These are phyloP conservation scores for Plasmodium coatneyi DNA, from an alignment of 169 alveolate genomes.

Conservation along the genomic window DNA sequence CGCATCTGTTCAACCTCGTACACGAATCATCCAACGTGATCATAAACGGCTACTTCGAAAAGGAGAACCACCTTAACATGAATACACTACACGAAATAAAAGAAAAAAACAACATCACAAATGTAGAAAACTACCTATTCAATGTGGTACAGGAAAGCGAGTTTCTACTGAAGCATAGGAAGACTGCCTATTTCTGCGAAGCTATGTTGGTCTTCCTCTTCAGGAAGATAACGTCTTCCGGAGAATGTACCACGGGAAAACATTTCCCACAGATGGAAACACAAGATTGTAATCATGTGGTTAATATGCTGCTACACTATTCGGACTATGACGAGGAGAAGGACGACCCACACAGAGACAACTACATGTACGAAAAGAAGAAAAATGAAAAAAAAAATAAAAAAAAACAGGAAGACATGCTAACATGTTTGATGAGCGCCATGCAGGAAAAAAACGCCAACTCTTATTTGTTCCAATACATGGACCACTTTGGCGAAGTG, in stretches of 20 bases:
- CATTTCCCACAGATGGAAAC: not conserved
- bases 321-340: not conserved
- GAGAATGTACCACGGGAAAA: not conserved
- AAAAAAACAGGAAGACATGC: not conserved
- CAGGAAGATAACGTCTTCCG: slow-evolving; percentile 6
- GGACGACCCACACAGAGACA: not conserved
- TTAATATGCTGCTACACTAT: slow-evolving; percentile 31
- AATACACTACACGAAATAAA: slow-evolving; percentile 32
- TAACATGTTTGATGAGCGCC: slow-evolving; percentile 3
- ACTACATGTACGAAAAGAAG: slow-evolving; percentile 20
- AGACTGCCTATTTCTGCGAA: slow-evolving; percentile 20
- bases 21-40: slow-evolving; percentile 47
- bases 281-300: slow-evolving; percentile 32
- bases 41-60: slow-evolving; percentile 53
- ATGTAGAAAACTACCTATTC: slow-evolving; percentile 28
- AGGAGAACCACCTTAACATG: slow-evolving; percentile 11
- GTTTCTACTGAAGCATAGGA: slow-evolving; percentile 23
- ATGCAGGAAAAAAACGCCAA: slow-evolving; percentile 13
- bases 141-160: slow-evolving; percentile 35
- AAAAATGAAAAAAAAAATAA: not conserved
- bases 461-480: slow-evolving; percentile 37
- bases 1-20: slow-evolving; percentile 33
- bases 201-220: slow-evolving; percentile 49
- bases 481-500: slow-evolving; percentile 29
- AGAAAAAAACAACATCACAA: slow-evolving; percentile 40